Evolutionary conservation across 129 eudicot species (phyloP).

Genomic region (Flaveria brownii): DNA sequence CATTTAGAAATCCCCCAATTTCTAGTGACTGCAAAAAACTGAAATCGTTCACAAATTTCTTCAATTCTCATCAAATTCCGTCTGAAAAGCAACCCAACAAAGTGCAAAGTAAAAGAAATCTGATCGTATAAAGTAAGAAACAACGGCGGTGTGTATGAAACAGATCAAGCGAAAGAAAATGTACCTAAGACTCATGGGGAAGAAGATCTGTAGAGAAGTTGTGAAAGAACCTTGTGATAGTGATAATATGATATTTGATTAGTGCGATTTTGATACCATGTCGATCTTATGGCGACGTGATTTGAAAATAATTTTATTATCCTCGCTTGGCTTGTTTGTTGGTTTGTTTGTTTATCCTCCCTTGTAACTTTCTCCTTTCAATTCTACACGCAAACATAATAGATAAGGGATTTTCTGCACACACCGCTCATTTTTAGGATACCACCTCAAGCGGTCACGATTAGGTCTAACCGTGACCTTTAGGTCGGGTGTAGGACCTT

Average conservation of each 20-base stretch:
- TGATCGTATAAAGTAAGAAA: constrained; percentile 10
- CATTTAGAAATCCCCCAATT: not conserved
- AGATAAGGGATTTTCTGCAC: no score
- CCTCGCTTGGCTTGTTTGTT: no score
- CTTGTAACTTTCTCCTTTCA: constrained; percentile 15
- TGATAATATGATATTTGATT: not conserved
- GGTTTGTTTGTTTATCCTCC: no score
- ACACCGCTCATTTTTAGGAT: no score
- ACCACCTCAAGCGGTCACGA: no score
- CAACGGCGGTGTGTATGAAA: not conserved
- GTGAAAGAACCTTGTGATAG: not conserved
- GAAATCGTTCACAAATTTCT: constrained; percentile 16
- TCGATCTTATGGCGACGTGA: constrained; percentile 1
- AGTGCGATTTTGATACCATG: not conserved
- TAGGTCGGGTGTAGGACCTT: no score
- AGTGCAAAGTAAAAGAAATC: not conserved
- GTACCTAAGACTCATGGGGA: constrained; percentile 38
- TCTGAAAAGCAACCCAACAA: no score
- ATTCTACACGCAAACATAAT: not conserved
- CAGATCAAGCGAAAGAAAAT: constrained; percentile 11
- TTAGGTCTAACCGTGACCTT: no score
- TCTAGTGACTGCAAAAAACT: not conserved
- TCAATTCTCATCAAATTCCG: no score
- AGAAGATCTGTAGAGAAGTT: constrained; percentile 11
- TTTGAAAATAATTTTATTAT: not conserved